Base-by-base conservation (phyloP, 2,329 filamentous ascomycete genomes). In the Penicillium sp. region DNA sequence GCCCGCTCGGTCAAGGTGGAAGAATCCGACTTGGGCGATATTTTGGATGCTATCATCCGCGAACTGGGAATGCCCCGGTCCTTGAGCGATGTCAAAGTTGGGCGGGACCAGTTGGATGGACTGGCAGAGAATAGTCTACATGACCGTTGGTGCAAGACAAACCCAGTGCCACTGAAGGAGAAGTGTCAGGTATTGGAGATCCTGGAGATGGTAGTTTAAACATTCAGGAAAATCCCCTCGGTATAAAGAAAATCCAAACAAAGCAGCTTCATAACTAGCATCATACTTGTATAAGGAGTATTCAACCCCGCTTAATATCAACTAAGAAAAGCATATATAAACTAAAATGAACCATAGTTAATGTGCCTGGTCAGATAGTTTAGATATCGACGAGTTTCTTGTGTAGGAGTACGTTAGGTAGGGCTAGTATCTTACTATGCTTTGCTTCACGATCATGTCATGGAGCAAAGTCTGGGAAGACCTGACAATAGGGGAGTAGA, bases 21-120 rank as follows among this genome's bases (percentile, higher is more conserved):
- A 10, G 36, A 33, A 2, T 63, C 74, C 2, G 79, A 83, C 62
- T 70, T 84, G 23, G 80, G 81, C 0, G 83, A 85, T 70, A 69
- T 81, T 6, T 67, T 86, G 36, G 81, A 81, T 49, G 76, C 73
- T 4, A 70, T 86, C 3, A 77, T 86, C 42, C 74, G 76, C 7
- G 77, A 78, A 41, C 66, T 86, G 19, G 82, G 77, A 0, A 75
- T 86, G 79, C 83, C 83, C n/a, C 74, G 79, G 53, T 79, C 77
- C 4, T 64, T 86, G 47, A 77, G 74, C 45, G 82, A 82, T 6
- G 80, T 85, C 1, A 77, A 79, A 0, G 76, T 86, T 2, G 75
- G 76, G 0, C 73, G 73, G 25, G 80, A 84, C 2, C 75, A 78
- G 64, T 66, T 84, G 17, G 77, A 79, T 23, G 64, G 59, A 4